Conservation (phyloP, 225 moss, liverwort and hornwort genomes). For the Thuidium tamariscinum region DNA sequence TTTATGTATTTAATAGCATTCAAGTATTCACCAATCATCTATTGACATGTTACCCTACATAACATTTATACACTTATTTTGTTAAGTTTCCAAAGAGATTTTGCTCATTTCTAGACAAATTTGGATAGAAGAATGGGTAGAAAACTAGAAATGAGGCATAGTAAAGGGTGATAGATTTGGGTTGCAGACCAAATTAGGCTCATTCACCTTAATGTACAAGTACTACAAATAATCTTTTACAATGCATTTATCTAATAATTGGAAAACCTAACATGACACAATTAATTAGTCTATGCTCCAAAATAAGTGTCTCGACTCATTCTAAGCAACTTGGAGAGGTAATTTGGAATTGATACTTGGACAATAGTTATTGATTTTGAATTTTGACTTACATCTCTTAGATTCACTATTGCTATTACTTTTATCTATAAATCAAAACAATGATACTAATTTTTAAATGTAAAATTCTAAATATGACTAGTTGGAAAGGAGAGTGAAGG, state of each 20-base stretch:
- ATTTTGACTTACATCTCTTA: background rate
- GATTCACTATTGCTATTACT: background rate
- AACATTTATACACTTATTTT: no score
- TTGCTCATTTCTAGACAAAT: no score
- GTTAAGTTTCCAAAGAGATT: no score
- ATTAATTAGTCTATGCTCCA: background rate
- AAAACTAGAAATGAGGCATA: no score
- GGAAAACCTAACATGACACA: background rate
- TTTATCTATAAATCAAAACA: background rate
- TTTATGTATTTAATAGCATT: no score
- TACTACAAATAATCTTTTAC: background rate
- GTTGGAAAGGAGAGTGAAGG: no score
- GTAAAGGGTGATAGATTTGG: no score
- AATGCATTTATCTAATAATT: background rate
- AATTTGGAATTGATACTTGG: background rate
- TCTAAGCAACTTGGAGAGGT: background rate
- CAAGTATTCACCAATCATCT: no score
- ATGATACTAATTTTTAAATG: fast-evolving
- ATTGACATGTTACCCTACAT: no score
- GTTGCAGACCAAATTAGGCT: no score
- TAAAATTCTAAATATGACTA: background rate
- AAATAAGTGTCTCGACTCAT: background rate
- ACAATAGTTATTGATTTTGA: background rate
- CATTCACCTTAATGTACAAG: no score
- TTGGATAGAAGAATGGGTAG: no score